A percentile compares a stretch with the other conserved stretches of the same genome.
Evolutionary conservation across 805 yeast genomes (phyloP).

Genomic region (Lachancea kluyveri): DNA sequence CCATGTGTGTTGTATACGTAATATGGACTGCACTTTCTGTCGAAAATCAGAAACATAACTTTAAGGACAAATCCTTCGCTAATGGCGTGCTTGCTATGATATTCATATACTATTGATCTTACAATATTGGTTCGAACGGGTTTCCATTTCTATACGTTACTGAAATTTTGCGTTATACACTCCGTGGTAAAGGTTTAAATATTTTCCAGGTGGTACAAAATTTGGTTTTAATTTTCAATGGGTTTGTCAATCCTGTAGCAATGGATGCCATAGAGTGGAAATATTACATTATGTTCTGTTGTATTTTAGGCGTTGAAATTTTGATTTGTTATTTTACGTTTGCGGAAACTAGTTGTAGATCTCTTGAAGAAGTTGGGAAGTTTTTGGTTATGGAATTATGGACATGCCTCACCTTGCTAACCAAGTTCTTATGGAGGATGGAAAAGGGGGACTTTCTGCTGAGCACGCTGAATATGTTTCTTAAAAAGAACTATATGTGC

Average conservation of each 20-base stretch:
- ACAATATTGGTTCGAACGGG: conserved; percentile 40
- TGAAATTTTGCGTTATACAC: conserved; percentile 34
- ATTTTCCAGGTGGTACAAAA: conserved; percentile 20
- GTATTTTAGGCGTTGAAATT: conserved; percentile 28
- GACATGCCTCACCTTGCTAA: conserved; percentile 10
- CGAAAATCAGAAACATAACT: conserved; percentile 36
- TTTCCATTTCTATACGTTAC: conserved; percentile 42
- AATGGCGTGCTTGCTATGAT: conserved; percentile 47
- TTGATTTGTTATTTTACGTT: conserved; percentile 29
- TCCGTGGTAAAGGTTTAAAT: conserved; percentile 29
- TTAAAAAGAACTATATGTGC: too few relatives aligned
- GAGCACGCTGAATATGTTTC: too few relatives aligned
- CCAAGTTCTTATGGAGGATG: conserved; percentile 8
- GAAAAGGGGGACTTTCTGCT: too few relatives aligned
- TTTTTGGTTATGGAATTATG: conserved; percentile 27
- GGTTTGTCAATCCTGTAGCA: conserved; percentile 34
- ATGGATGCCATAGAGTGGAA: conserved; percentile 34
- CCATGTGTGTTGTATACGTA: conserved; percentile 35
- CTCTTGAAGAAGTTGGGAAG: conserved; percentile 36
- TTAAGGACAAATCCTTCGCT: conserved; percentile 35
- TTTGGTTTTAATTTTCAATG: conserved; percentile 27
- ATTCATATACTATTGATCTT: conserved; percentile 39
- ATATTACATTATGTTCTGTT: conserved; percentile 33
- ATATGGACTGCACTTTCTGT: conserved; percentile 45
- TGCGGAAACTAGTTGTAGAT: conserved; percentile 35